Conservation (phyloP, 345 rosid genomes). For the Cardamine occulta region DNA sequence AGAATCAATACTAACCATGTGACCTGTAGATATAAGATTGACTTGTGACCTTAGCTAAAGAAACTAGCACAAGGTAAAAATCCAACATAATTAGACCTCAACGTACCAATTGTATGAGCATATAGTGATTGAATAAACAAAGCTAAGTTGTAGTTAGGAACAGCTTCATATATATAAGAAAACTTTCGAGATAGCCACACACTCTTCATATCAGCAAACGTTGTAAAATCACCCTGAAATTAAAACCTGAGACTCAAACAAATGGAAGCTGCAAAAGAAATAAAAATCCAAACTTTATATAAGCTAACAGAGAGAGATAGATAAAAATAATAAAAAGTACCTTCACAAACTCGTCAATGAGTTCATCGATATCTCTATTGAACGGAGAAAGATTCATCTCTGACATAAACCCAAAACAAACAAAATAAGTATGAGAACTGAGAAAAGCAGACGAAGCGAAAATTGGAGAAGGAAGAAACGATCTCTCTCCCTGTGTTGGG, state of each 20-base stretch:
- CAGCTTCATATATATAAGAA: constrained; percentile 62
- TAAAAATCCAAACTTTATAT: background rate
- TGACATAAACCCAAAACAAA: background rate
- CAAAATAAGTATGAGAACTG: background rate
- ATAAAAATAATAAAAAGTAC: constrained; percentile 30
- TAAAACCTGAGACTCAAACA: constrained; percentile 16
- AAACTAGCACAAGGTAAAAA: background rate
- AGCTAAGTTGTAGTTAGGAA: constrained; percentile 52
- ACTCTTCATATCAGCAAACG: constrained; percentile 64
- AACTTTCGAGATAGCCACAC: constrained; percentile 66
- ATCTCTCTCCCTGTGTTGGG: no score
- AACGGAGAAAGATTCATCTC: constrained; percentile 53
- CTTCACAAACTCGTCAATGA: constrained; percentile 58
- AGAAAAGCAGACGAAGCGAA: background rate
- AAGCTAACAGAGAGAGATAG: constrained; percentile 17
- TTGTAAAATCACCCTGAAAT: constrained; percentile 49
- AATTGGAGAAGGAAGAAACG: no score
- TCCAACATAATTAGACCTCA: background rate
- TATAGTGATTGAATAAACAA: constrained; percentile 75
- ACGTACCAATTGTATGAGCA: constrained; percentile 60
- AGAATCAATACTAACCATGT: constrained; percentile 56
- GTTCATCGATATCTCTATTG: constrained; percentile 68
- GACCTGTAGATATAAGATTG: constrained; percentile 56
- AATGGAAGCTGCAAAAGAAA: background rate
- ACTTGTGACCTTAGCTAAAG: constrained; percentile 3